Evolutionary conservation across 805 yeast species (phyloP).

Genomic region (Wickerhamomyces sydowiorum): DNA sequence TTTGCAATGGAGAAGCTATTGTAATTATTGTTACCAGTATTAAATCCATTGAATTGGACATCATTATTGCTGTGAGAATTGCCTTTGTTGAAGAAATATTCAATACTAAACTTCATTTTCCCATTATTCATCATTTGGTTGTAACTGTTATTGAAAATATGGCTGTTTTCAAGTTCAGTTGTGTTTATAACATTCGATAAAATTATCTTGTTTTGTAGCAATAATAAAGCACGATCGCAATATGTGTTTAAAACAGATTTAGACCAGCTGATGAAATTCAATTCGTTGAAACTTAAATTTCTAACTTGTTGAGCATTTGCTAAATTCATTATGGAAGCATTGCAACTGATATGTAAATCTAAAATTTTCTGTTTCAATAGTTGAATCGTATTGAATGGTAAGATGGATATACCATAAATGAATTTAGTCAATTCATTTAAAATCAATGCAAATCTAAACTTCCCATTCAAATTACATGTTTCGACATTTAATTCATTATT

Average conservation of each 20-base stretch:
- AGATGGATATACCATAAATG: slow-evolving; percentile 41
- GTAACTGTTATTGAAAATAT: slow-evolving; percentile 20
- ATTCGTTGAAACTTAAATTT: slow-evolving; percentile 31
- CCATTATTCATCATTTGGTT: slow-evolving; percentile 23
- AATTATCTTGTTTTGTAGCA: slow-evolving; percentile 33
- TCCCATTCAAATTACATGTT: slow-evolving; percentile 45
- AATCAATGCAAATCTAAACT: slow-evolving; percentile 45
- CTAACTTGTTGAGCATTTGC: slow-evolving; percentile 28
- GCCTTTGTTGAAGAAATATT: slow-evolving; percentile 11
- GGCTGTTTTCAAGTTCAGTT: slow-evolving; percentile 20
- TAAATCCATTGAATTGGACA: not conserved
- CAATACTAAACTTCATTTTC: slow-evolving; percentile 21
- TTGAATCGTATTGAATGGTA: slow-evolving; percentile 34
- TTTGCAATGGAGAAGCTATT: not conserved
- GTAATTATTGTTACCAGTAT: not conserved
- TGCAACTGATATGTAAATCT: slow-evolving; percentile 44
- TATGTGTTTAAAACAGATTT: slow-evolving; percentile 43
- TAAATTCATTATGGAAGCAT: slow-evolving; percentile 39
- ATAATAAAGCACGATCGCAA: slow-evolving; percentile 48
- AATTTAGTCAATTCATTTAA: slow-evolving; percentile 47
- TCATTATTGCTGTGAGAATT: slow-evolving; percentile 4
- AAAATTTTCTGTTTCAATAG: slow-evolving; percentile 42
- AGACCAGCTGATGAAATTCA: slow-evolving; percentile 40
- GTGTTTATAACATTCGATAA: slow-evolving; percentile 21
- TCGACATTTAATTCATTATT: slow-evolving; percentile 36